A percentile compares a stretch with the other conserved stretches of the same genome.
phyloP scores from a whole-genome alignment of 148 eudicot genomes.

The Vaccinium vitisidaea region DNA sequence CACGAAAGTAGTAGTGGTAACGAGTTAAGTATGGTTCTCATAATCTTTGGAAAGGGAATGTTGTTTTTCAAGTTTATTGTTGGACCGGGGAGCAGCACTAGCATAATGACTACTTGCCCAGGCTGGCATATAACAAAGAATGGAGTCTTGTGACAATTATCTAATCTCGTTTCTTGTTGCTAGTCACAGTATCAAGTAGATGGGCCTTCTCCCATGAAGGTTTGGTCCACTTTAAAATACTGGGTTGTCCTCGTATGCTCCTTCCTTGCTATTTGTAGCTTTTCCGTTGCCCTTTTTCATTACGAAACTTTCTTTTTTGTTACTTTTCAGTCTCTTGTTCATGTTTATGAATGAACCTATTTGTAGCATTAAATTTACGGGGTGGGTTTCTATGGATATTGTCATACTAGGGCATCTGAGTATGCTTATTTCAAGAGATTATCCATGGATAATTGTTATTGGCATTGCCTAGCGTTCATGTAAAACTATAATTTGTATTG shows the following conservation, averaged over 20 bases:
- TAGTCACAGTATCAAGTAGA: neutral
- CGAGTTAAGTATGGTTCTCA: neutral
- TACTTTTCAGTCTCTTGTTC: neutral
- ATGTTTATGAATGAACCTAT: neutral
- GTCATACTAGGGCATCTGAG: neutral
- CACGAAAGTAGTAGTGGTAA: neutral
- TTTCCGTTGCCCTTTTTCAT: neutral
- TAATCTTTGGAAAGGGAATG: neutral
- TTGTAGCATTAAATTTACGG: neutral
- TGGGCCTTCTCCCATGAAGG: neutral
- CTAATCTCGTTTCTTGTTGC: neutral
- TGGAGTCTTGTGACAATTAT: neutral
- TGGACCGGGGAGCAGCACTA: neutral
- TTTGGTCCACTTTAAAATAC: neutral
- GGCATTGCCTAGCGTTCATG: neutral
- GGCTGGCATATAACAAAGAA: neutral
- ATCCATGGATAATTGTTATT: neutral
- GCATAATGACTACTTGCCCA: neutral
- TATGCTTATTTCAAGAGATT: neutral
- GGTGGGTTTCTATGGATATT: neutral
- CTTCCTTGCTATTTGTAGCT: neutral
- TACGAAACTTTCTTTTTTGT: neutral
- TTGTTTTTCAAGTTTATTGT: neutral
- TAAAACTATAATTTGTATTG: neutral
- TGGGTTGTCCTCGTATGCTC: neutral